Conservation (phyloP, 306 rosid genomes). For the Potentilla sterilis region DNA sequence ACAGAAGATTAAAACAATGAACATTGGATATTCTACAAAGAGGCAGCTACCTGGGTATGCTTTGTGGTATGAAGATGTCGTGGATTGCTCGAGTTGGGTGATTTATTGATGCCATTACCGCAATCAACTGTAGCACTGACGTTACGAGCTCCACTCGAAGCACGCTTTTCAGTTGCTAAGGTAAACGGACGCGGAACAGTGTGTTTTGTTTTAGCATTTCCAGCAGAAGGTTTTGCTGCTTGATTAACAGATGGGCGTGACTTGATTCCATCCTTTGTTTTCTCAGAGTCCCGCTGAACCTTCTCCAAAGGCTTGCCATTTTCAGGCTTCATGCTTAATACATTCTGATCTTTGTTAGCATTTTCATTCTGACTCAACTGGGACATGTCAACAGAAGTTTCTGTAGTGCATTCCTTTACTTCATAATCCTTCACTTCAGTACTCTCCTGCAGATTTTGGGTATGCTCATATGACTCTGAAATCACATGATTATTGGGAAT, state of each 20-base stretch:
- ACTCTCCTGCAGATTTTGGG: conserved; percentile 70
- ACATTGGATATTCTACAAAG: not conserved
- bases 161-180: conserved; percentile 95
- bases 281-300: conserved; percentile 33
- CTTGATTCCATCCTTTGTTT: conserved; percentile 47
- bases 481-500: conserved; percentile 40
- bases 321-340: conserved; percentile 36
- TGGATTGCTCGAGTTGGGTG: conserved; percentile 38
- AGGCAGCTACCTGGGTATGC: conserved; percentile 66
- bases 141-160: conserved; percentile 51
- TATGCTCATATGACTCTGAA: conserved; percentile 56
- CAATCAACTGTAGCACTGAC: conserved; percentile 38
- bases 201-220: conserved; percentile 58
- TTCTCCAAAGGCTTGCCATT: conserved; percentile 35
- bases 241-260: conserved; percentile 44
- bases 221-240: conserved; percentile 46
- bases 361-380: conserved; percentile 32
- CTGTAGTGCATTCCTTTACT: conserved; percentile 95
- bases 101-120: conserved; percentile 34
- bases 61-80: conserved; percentile 46
- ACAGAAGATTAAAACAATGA: not conserved
- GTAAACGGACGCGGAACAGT: conserved; percentile 94
- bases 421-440: conserved; percentile 73
- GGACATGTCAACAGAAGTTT: conserved; percentile 51
- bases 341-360: conserved; percentile 37